Conservation (phyloP, 179 eudicot genomes). For the Drosera spatulata region DNA sequence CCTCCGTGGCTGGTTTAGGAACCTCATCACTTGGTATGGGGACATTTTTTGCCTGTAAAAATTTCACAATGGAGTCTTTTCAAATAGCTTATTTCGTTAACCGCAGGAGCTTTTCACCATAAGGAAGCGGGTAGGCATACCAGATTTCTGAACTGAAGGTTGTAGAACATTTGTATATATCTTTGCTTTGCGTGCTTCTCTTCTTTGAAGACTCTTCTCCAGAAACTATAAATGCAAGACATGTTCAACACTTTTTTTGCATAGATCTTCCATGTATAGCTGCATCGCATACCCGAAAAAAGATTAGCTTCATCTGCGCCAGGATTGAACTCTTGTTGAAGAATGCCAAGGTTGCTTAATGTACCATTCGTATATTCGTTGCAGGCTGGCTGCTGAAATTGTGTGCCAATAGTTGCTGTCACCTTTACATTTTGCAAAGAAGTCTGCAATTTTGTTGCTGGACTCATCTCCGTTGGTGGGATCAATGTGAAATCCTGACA, state of each 20-base stretch:
- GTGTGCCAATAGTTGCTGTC: slow-evolving; percentile 37
- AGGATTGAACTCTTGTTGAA: too few species aligned
- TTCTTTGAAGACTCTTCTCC: slow-evolving; percentile 47
- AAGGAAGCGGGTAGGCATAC: slow-evolving; percentile 15
- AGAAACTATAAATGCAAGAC: slow-evolving; percentile 56
- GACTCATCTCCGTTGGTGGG: slow-evolving; percentile 59
- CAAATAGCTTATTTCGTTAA: not conserved
- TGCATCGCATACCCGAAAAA: slow-evolving; percentile 7
- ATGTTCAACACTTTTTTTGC: slow-evolving; percentile 52
- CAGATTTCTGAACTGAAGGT: slow-evolving; percentile 44
- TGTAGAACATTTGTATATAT: slow-evolving; percentile 60
- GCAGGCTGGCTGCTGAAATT: slow-evolving; percentile 44
- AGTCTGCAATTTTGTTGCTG: slow-evolving; percentile 33
- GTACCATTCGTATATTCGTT: slow-evolving; percentile 60
- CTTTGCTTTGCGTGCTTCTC: slow-evolving; percentile 60
- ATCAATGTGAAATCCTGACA: slow-evolving; percentile 72
- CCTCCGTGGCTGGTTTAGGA: slow-evolving; percentile 30
- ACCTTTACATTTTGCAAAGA: slow-evolving; percentile 36
- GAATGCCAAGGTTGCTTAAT: slow-evolving; percentile 1
- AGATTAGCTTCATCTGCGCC: not conserved
- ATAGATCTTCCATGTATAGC: slow-evolving; percentile 81
- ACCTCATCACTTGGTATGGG: slow-evolving; percentile 33
- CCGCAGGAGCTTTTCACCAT: not conserved
- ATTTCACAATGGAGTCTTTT: slow-evolving; percentile 8
- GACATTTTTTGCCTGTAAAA: slow-evolving; percentile 30